Base-by-base conservation (phyloP, 345 rosid genomes). In the Barbarea vulgaris region DNA sequence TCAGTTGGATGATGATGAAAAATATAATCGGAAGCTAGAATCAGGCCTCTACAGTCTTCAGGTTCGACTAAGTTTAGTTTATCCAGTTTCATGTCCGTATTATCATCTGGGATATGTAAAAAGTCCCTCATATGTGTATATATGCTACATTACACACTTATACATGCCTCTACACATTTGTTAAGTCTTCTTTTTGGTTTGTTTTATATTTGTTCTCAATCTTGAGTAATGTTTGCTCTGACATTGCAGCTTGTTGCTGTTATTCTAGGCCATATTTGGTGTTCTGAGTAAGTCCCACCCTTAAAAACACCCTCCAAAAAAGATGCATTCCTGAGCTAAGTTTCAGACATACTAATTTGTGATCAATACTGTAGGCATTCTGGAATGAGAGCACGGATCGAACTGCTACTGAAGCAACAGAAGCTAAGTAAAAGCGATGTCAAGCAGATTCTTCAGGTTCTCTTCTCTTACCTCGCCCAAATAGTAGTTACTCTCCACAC, bases 21-120 rank as follows among this genome's bases (percentile, higher is more conserved):
- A 73, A 52, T 92, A 92, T 82, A 92, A 83, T 41, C 80, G 93
- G 60, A 89, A 76, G 80, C 91, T 94, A 27, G 98, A 91, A 79
- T 88, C 95, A 82, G 98, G 97, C 75, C 89, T 91, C 18, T 94
- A 94, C 84, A 88, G 95, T 68, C 97, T 94, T 69, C 97, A 91
- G 98, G 98, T 94, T 74, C 67, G 84, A 48, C 46, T 66, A 62
- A 24, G 31, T 36, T 74, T 69, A 17, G 11, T 42, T n/a, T 51
- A 33, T 46, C 34, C 28, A 27, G 50, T 55, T 54, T 42, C 67
- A 34, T 64, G 14, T 36, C n/a, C 15, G n/a, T 42, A 9, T 34
- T 34, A 9, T 34, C 39, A 34, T 67, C 51, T 46, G 42, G 9
- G 56, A n/a, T 17, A 31, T 74, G 47, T 12, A 21, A 27, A 52